Conservation (phyloP, 371 early-diverging fungal genomes). For the Blastocladiella emersonii region DNA sequence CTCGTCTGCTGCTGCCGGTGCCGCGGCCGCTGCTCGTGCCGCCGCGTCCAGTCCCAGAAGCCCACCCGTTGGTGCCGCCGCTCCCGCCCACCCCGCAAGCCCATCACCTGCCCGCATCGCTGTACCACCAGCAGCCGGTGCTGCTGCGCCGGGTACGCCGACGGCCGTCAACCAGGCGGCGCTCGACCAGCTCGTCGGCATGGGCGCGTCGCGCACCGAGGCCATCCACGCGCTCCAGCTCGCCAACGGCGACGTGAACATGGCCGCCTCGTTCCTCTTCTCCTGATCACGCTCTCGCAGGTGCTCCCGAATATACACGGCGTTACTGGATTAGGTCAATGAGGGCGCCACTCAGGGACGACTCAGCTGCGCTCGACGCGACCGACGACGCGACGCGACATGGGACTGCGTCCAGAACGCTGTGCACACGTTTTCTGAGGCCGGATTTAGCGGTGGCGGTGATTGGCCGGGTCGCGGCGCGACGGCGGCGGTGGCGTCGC, state of each 20-base stretch:
- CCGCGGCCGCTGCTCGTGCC: constrained; percentile 13
- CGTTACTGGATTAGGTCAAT: neutral
- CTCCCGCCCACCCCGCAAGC: constrained; percentile 21
- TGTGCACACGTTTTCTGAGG: too few species aligned
- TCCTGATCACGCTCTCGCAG: too few species aligned
- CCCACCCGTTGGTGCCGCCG: too few species aligned
- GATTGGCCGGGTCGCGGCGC: too few species aligned
- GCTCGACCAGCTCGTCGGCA: constrained; percentile 39
- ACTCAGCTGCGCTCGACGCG: too few species aligned
- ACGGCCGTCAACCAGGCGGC: constrained; percentile 30
- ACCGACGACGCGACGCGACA: too few species aligned
- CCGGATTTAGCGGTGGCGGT: too few species aligned
- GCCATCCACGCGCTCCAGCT: constrained; percentile 68
- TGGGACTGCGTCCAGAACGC: too few species aligned
- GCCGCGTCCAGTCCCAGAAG: constrained; percentile 26
- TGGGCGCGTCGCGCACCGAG: constrained; percentile 50
- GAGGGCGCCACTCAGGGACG: too few species aligned
- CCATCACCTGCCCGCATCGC: constrained; percentile 18
- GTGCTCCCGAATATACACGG: too few species aligned
- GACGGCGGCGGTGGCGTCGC: too few species aligned
- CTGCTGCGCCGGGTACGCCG: constrained; percentile 3
- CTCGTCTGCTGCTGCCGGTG: constrained; percentile 8
- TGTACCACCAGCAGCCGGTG: constrained; percentile 18
- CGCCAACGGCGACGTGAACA: constrained; percentile 65
- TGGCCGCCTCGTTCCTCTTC: constrained; percentile 70